These are phyloP conservation scores for Blechomonas ayalai DNA, from an alignment of 208 protist genomes.

Conservation along the genomic window DNA sequence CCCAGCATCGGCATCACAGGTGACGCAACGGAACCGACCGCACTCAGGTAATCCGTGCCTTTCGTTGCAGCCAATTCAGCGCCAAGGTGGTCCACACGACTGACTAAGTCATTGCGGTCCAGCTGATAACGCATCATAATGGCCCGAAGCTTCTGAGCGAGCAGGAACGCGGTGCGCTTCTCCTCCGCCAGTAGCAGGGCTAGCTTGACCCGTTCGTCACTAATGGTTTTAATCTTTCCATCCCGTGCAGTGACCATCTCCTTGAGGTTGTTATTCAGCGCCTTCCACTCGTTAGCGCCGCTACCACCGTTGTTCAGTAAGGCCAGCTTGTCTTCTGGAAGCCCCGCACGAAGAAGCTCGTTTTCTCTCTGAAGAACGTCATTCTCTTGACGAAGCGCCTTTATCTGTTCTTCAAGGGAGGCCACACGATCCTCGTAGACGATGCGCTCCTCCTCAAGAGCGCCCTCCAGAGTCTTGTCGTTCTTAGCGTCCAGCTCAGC, in stretches of 20 bases:
- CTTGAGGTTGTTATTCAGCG: conserved; percentile 38
- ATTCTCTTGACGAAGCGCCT: conserved; percentile 60
- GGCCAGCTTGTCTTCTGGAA: conserved; percentile 32
- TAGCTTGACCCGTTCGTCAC: conserved; percentile 61
- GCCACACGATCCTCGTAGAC: conserved; percentile 72
- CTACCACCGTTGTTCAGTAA: background rate
- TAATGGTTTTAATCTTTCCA: conserved; percentile 32
- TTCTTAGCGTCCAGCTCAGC: conserved; percentile 83
- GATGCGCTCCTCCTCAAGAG: conserved; percentile 54
- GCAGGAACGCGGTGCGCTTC: conserved; percentile 51
- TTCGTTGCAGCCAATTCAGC: conserved; percentile 47
- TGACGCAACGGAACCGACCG: conserved; percentile 10
- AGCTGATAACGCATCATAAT: conserved; percentile 46
- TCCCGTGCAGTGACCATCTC: conserved; percentile 38
- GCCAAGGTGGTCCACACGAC: conserved; percentile 42
- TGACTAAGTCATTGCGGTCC: conserved; percentile 23
- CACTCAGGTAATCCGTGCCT: conserved; percentile 77
- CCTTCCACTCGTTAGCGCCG: conserved; percentile 21
- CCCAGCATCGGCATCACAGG: conserved; percentile 7
- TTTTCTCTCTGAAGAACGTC: conserved; percentile 51
- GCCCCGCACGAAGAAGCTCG: conserved; percentile 12
- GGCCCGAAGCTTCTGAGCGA: conserved; percentile 61
- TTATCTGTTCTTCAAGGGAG: conserved; percentile 48
- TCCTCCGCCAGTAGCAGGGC: conserved; percentile 54
- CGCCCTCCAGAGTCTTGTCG: conserved; percentile 64